Evolutionary conservation across 1,284 basidiomycete species (phyloP), one percentile per base, ranked within the genome.

Genomic region (Fomitiporia mediterranea): DNA sequence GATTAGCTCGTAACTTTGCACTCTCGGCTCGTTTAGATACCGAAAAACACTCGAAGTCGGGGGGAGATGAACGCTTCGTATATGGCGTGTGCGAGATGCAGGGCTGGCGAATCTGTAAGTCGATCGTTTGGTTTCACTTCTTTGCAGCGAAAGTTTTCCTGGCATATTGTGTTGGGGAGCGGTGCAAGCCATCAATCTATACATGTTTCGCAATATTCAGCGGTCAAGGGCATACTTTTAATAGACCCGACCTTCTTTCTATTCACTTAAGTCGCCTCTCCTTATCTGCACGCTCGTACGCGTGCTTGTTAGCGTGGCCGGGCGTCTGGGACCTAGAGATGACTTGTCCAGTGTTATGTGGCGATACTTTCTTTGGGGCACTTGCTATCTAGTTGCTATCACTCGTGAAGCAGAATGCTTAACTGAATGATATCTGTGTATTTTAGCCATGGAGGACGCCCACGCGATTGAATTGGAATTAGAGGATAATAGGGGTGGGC

Each of bases 71-170:
- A 62, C 83, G 85, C 60, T 89, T 87, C 70, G 72, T 83, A 60
- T 98, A 88, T 71, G 90, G 83, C 8, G 79, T 98, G 49, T 89
- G 91, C 42, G 95, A 98, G 75, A 99, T 99, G 97, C 97, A 99
- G 74, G 97, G 97, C 64, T 99, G 97, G 97, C 82, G 97, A 73
- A 91, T 98, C 74, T 88, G 96, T 98, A 66, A 73, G 94, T 79
- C 40, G 19, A 15, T 23, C 2, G 13, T 27, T 32, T n/a, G n/a
- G 2, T 42, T 34, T 53, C 27, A 4, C 50, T 15, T 25, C n/a
- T 15, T 23, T 53, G 50, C 39, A 21, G 52, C 55, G 37, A 35
- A 28, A 48, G 21, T 39, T 38, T 51, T 55, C 53, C 25, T 55
- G 38, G 47, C 47, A 27, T 50, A 21, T 15, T 50, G n/a, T 9